Percentiles rank a stretch among this genome's conserved stretches.
Evolutionary conservation across 306 rosid genomes (phyloP).

Genomic region (Ziziphus jujuba): DNA sequence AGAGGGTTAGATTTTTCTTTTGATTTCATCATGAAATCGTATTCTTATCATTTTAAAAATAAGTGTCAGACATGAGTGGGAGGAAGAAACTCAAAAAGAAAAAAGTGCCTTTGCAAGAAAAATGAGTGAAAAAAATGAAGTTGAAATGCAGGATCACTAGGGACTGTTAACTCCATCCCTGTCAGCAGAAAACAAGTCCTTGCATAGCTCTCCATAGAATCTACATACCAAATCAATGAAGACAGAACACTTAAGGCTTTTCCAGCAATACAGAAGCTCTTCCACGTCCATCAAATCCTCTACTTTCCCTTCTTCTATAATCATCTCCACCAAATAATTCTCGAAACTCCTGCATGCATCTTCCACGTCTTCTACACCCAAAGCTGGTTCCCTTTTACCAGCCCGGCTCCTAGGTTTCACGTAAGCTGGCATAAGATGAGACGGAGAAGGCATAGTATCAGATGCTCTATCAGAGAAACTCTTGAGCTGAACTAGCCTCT

Average conservation of each 20-base stretch:
- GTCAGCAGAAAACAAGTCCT: slow-evolving; percentile 70
- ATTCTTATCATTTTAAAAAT: no score
- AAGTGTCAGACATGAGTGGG: no score
- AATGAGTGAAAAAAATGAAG: no score
- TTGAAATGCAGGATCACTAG: slow-evolving; percentile 8
- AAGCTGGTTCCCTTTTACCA: slow-evolving; percentile 18
- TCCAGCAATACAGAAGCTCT: slow-evolving; percentile 87
- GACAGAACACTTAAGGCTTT: slow-evolving; percentile 68
- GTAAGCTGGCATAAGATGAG: slow-evolving; percentile 56
- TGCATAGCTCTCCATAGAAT: slow-evolving; percentile 92
- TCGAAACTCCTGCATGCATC: slow-evolving; percentile 90
- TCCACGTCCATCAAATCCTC: slow-evolving; percentile 78
- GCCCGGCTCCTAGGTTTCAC: slow-evolving; percentile 9
- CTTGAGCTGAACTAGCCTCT: slow-evolving; percentile 13
- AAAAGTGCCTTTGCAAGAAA: no score
- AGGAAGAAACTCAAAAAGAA: no score
- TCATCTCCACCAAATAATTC: slow-evolving; percentile 84
- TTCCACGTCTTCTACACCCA: slow-evolving; percentile 45
- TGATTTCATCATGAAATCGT: no score
- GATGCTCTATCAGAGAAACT: slow-evolving; percentile 24
- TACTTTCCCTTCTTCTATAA: slow-evolving; percentile 81
- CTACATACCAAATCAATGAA: slow-evolving; percentile 72
- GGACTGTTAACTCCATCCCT: slow-evolving; percentile 28
- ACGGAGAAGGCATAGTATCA: slow-evolving; percentile 31
- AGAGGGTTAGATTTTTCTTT: no score